Conservation (phyloP, 306 rosid genomes). For the Sicyos edulis region DNA sequence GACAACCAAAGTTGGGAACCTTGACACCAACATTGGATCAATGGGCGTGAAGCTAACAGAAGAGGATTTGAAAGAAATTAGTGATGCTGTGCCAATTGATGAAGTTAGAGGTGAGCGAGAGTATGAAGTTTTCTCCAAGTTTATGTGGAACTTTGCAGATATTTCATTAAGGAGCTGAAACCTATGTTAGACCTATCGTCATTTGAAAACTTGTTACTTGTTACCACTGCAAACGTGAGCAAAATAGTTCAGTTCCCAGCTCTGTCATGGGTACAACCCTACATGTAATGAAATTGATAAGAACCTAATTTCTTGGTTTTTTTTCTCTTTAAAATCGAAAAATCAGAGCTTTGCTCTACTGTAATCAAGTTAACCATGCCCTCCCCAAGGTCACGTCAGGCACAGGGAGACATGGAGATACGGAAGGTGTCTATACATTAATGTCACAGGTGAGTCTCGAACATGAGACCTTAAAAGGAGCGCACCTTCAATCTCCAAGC, state of each 20-base stretch:
- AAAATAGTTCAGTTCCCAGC: not conserved
- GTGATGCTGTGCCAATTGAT: conserved; percentile 46
- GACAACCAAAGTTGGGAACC: not conserved
- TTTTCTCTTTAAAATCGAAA: too few relatives aligned
- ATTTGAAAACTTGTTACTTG: not conserved
- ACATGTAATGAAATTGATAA: too few relatives aligned
- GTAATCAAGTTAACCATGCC: too few relatives aligned
- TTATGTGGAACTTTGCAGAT: conserved; percentile 42
- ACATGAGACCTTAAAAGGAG: too few relatives aligned
- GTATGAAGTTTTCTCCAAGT: conserved; percentile 22
- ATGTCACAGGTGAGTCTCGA: too few relatives aligned
- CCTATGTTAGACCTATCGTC: not conserved
- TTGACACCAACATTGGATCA: conserved; percentile 53
- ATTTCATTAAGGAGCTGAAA: conserved; percentile 34
- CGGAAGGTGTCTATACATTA: too few relatives aligned
- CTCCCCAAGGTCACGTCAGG: too few relatives aligned
- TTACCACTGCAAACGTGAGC: not conserved
- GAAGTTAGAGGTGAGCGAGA: conserved; percentile 48
- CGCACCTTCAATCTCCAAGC: too few relatives aligned
- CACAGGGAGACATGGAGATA: too few relatives aligned
- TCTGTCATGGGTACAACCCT: not conserved
- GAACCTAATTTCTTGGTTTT: too few relatives aligned
- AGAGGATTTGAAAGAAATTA: conserved; percentile 30
- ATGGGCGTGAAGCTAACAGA: conserved; percentile 44
- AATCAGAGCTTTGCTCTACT: too few relatives aligned